Percentiles rank a stretch among this genome's conserved stretches.
Conservation (phyloP, 768 basidiomycete species). For the Suillus paluster region DNA sequence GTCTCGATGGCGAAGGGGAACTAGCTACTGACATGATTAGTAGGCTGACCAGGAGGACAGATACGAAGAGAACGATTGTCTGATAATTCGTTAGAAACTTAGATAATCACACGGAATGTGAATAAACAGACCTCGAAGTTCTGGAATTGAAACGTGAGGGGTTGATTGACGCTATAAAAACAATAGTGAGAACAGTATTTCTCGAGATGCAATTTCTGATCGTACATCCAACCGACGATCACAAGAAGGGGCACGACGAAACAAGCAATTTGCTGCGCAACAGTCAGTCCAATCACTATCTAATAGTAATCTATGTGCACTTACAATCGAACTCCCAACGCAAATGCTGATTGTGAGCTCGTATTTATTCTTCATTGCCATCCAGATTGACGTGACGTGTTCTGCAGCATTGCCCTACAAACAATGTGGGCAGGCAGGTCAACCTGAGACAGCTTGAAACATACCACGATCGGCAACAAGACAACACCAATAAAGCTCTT, state of each 20-base stretch:
- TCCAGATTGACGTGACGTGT: conserved; percentile 85
- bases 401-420: conserved; percentile 80
- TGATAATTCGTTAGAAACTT: conserved; percentile 28
- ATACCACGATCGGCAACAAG: conserved; percentile 83
- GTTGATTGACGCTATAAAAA: conserved; percentile 57
- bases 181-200: conserved; percentile 4
- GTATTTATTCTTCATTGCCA: conserved; percentile 82
- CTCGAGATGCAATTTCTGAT: conserved; percentile 22
- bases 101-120: background rate
- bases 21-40: conserved; percentile 75
- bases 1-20: conserved; percentile 18
- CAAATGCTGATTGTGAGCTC: conserved; percentile 79
- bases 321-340: conserved; percentile 80
- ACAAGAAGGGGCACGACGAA: conserved; percentile 90
- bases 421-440: background rate
- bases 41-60: conserved; percentile 86
- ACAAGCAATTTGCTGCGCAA: conserved; percentile 77
- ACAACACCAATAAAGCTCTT: conserved; percentile 88
- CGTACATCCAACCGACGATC: conserved; percentile 86
- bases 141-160: conserved; percentile 81
- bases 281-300: background rate
- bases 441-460: conserved; percentile 27
- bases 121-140: conserved; percentile 70
- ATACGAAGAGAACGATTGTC: conserved; percentile 86
- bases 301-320: conserved; percentile 29